Evolutionary conservation across 1,284 basidiomycete genomes (phyloP).

Genomic region (Crucibulum parvulum): DNA sequence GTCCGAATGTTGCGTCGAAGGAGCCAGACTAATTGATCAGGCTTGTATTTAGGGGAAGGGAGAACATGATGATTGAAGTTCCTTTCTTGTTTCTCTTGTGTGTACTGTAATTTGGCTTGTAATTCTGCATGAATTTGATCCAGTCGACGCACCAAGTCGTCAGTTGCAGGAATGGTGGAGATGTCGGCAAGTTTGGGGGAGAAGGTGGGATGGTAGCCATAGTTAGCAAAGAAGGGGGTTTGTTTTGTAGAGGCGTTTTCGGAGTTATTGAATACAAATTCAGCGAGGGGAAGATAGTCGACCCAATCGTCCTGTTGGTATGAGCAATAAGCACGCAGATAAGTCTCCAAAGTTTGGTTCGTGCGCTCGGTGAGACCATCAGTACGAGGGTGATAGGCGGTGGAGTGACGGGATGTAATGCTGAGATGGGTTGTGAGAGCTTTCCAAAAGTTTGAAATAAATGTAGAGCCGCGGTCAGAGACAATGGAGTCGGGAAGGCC

Average conservation of each 20-base stretch:
- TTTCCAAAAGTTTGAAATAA: constrained; percentile 37
- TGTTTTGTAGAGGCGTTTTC: constrained; percentile 38
- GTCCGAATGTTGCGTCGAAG: constrained; percentile 41
- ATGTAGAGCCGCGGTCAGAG: constrained; percentile 36
- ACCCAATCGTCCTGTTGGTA: constrained; percentile 55
- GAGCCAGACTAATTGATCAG: constrained; percentile 45
- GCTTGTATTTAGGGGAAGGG: constrained; percentile 28
- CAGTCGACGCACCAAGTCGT: constrained; percentile 11
- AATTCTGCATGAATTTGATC: constrained; percentile 22
- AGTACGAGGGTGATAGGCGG: constrained; percentile 34
- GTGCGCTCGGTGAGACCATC: constrained; percentile 49
- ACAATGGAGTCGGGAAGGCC: constrained; percentile 38
- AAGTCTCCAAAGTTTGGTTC: constrained; percentile 51
- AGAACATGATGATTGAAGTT: constrained; percentile 21
- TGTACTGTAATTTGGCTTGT: constrained; percentile 25
- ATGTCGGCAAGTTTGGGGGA: constrained; percentile 32
- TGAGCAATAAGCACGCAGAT: constrained; percentile 40
- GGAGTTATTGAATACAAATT: constrained; percentile 54
- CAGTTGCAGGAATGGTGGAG: constrained; percentile 10
- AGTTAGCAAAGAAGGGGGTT: constrained; percentile 45
- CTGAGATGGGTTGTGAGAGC: constrained; percentile 25
- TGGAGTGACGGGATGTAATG: constrained; percentile 31
- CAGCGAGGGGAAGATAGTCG: constrained; percentile 45
- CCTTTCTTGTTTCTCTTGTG: constrained; percentile 27
- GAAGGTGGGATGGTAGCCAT: constrained; percentile 35